Conservation (phyloP, 1,284 basidiomycete species). For the Ganoderma meredithae region DNA sequence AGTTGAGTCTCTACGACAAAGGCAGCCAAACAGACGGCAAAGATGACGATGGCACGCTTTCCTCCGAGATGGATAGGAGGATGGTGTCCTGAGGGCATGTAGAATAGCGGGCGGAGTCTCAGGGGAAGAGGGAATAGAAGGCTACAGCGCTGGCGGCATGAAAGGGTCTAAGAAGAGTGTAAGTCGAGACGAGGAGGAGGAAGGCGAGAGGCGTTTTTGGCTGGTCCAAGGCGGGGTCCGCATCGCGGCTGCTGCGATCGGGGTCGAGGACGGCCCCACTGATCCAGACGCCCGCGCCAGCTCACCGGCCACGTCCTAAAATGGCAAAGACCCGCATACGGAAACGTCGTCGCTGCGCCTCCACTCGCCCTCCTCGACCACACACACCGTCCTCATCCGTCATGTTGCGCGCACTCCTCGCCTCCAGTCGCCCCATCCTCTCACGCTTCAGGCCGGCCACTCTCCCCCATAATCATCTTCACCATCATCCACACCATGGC, state of each 20-base stretch:
- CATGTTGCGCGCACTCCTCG: conserved; percentile 74
- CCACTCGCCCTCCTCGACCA: neutral
- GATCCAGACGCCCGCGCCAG: conserved; percentile 3
- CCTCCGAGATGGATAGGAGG: conserved; percentile 40
- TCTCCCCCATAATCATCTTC: conserved; percentile 43
- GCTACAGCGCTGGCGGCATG: conserved; percentile 28
- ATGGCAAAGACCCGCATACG: neutral
- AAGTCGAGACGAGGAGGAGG: conserved; percentile 12
- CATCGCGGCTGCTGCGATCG: neutral
- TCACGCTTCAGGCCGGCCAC: conserved; percentile 55
- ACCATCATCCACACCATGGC: conserved; percentile 42
- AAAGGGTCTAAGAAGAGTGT: conserved; percentile 1
- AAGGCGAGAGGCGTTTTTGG: neutral
- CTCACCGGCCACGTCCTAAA: neutral
- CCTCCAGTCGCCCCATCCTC: conserved; percentile 65
- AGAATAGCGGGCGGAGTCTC: neutral
- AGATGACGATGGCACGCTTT: conserved; percentile 53
- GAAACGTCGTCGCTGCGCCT: neutral
- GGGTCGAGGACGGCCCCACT: neutral
- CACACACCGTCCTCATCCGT: conserved; percentile 15
- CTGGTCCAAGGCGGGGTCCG: neutral
- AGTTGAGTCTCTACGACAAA: conserved; percentile 78
- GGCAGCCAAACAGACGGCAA: conserved; percentile 60
- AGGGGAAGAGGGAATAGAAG: neutral
- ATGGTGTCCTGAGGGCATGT: conserved; percentile 40